Percentiles rank a stretch among this genome's conserved stretches.
Conservation (phyloP, 208 protist genomes). For the Trypanosoma scelopori region DNA sequence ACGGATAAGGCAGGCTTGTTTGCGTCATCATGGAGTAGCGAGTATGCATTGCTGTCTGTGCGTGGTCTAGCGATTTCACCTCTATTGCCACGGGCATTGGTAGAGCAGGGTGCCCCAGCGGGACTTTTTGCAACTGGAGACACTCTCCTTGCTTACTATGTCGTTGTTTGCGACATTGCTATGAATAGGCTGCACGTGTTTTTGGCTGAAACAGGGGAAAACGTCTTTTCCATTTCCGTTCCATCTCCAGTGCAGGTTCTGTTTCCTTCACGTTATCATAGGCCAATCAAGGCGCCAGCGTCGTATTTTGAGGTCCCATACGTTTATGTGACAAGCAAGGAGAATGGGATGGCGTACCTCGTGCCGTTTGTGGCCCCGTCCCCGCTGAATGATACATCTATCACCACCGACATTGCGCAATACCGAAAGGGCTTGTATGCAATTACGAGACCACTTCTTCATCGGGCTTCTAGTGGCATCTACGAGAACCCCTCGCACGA, state of each 20-base stretch:
- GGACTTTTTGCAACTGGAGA: conserved; percentile 46
- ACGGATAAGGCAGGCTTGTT: conserved; percentile 65
- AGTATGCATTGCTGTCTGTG: conserved; percentile 73
- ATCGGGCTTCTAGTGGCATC: conserved; percentile 76
- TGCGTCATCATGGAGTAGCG: conserved; percentile 68
- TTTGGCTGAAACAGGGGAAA: conserved; percentile 58
- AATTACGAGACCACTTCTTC: conserved; percentile 42
- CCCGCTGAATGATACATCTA: not conserved
- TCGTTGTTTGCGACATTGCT: conserved; percentile 80
- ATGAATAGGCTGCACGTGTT: conserved; percentile 78
- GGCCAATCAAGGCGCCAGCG: conserved; percentile 1
- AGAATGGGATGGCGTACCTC: conserved; percentile 81
- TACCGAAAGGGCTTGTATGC: conserved; percentile 31
- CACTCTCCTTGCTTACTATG: conserved; percentile 53
- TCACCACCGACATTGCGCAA: conserved; percentile 25
- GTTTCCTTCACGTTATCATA: conserved; percentile 62
- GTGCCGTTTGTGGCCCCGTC: conserved; percentile 53
- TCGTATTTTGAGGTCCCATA: conserved; percentile 58
- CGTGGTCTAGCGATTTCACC: conserved; percentile 82
- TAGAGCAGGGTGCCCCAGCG: conserved; percentile 54
- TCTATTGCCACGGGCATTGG: conserved; percentile 57
- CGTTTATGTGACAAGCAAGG: conserved; percentile 89
- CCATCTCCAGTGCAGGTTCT: conserved; percentile 85
- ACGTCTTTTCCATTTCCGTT: conserved; percentile 66
- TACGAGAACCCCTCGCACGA: conserved; percentile 81